Evolutionary conservation across 257 asterid genomes (phyloP).

Genomic region (Jacaranda copaia): DNA sequence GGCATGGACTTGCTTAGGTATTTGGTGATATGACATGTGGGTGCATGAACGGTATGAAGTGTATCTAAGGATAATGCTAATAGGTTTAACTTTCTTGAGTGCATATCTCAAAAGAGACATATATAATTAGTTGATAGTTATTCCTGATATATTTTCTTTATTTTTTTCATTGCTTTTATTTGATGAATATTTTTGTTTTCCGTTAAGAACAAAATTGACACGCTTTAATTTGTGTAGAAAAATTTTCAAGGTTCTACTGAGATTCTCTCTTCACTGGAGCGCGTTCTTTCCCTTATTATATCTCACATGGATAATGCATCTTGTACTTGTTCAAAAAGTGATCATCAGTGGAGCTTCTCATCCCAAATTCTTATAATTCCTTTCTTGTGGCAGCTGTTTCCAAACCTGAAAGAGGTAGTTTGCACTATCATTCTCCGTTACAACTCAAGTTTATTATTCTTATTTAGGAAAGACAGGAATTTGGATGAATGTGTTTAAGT

Average conservation of each 20-base stretch:
- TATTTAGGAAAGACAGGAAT: conserved; percentile 18
- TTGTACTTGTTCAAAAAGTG: conserved; percentile 72
- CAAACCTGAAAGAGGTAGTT: conserved; percentile 86
- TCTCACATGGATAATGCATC: conserved; percentile 82
- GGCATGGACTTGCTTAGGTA: background rate
- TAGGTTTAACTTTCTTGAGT: conserved; percentile 19
- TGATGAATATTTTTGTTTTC: conserved; percentile 6
- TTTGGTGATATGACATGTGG: background rate
- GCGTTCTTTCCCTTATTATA: conserved; percentile 59
- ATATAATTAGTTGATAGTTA: conserved; percentile 10
- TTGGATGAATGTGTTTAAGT: conserved; percentile 27
- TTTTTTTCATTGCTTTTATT: background rate
- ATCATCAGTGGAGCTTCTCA: conserved; percentile 70
- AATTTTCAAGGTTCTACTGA: conserved; percentile 55
- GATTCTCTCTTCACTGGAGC: conserved; percentile 71
- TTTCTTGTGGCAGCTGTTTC: conserved; percentile 83
- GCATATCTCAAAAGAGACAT: conserved; percentile 15
- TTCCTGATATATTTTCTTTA: conserved; percentile 19
- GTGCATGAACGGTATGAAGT: conserved; percentile 24
- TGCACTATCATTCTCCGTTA: conserved; percentile 18
- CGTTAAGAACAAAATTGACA: conserved; percentile 34
- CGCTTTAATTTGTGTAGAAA: conserved; percentile 59
- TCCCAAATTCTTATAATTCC: conserved; percentile 91
- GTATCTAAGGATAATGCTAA: background rate
- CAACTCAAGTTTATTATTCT: conserved; percentile 25